Evolutionary conservation across 2,329 filamentous ascomycete species (phyloP).

Genomic region (Cercospora brassicicola): DNA sequence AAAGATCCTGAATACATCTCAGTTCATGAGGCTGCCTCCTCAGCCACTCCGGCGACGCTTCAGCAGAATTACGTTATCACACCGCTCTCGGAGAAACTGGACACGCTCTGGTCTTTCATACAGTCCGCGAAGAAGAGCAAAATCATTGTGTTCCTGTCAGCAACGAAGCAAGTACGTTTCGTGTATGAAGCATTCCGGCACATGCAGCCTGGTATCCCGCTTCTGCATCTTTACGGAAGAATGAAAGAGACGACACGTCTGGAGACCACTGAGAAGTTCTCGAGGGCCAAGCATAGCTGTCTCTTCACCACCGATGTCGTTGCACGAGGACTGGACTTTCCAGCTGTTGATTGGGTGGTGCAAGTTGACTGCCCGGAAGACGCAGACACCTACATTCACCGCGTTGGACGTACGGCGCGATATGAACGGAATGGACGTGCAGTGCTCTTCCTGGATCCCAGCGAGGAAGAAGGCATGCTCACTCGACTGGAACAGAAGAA

Average conservation of each 20-base stretch:
- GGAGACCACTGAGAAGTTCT: slow-evolving; percentile 83
- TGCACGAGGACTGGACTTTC: slow-evolving; percentile 91
- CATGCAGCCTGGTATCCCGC: slow-evolving; percentile 87
- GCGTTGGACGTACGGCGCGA: slow-evolving; percentile 89
- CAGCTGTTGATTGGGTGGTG: slow-evolving; percentile 97
- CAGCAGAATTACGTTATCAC: slow-evolving; percentile 91
- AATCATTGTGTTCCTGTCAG: slow-evolving; percentile 92
- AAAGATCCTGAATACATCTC: slow-evolving; percentile 92
- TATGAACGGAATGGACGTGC: slow-evolving; percentile 86
- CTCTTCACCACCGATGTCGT: slow-evolving; percentile 95
- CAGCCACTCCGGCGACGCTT: slow-evolving; percentile 77
- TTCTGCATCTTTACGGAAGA: slow-evolving; percentile 88
- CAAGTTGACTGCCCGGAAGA: slow-evolving; percentile 97
- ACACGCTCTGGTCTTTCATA: slow-evolving; percentile 91
- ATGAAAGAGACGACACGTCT: slow-evolving; percentile 89
- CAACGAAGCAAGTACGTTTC: slow-evolving; percentile 94
- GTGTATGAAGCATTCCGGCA: slow-evolving; percentile 91
- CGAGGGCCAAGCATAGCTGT: slow-evolving; percentile 76
- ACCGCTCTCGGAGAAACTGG: slow-evolving; percentile 81
- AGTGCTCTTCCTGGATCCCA: slow-evolving; percentile 87
- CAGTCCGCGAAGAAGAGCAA: slow-evolving; percentile 88
- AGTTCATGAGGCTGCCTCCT: slow-evolving; percentile 78
- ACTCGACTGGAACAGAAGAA: slow-evolving; percentile 82
- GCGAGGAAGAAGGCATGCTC: slow-evolving; percentile 89
- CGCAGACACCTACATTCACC: slow-evolving; percentile 95